Percentiles rank a stretch among this genome's conserved stretches.
phyloP scores from a whole-genome alignment of 2,329 filamentous ascomycete genomes.

The Rhynchosporium secalis region DNA sequence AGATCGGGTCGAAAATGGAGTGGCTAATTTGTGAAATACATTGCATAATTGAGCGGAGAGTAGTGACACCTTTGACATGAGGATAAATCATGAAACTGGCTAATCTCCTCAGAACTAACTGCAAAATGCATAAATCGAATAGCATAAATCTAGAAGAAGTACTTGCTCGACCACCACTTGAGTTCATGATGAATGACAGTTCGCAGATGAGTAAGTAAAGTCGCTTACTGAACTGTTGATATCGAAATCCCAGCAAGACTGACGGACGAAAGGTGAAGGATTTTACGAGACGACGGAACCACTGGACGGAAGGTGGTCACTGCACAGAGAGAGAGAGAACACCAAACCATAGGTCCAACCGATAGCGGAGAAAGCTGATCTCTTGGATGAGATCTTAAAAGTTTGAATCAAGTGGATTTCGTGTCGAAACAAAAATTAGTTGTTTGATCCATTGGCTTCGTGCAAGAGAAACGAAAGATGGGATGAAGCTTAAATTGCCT shows the following conservation, averaged over 20 bases:
- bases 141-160: neutral
- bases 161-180: no score
- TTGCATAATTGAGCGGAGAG: no score
- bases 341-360: neutral
- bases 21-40: neutral
- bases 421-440: neutral
- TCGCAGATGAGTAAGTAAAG: neutral
- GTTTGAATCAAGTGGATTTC: neutral
- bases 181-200: neutral
- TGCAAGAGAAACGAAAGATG: neutral
- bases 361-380: constrained; percentile 1
- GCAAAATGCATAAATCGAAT: constrained; percentile 2
- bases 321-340: constrained; percentile 1
- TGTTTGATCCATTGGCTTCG: constrained; percentile 1
- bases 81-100: constrained; percentile 1
- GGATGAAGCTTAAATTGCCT: neutral
- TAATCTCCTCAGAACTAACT: neutral
- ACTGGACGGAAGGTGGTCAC: neutral
- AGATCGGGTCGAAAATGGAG: neutral
- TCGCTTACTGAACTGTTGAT: neutral
- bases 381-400: neutral
- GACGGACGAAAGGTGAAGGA: neutral
- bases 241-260: neutral
- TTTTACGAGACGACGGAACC: neutral
- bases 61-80: constrained; percentile 3